phyloP scores from a whole-genome alignment of 2,329 filamentous ascomycete species.

The Aspergillus costaricaensis region DNA sequence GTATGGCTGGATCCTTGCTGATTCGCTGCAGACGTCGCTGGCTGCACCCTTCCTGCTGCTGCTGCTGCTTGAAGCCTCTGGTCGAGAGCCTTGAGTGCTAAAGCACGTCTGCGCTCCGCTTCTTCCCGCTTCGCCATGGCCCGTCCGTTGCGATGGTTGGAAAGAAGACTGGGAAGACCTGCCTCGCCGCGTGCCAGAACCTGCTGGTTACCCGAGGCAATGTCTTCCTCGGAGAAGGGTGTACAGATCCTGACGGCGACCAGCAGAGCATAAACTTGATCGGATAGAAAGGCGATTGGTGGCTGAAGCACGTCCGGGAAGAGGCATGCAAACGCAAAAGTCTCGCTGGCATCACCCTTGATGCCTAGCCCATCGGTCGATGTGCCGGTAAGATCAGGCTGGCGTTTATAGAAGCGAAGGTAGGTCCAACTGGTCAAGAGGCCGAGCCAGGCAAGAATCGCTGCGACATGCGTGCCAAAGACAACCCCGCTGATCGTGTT shows the following conservation, averaged over 20 bases:
- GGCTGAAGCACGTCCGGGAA: conserved; percentile 85
- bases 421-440: conserved; percentile 93
- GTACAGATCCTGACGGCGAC: conserved; percentile 77
- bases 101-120: conserved; percentile 81
- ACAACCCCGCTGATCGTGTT: conserved; percentile 66
- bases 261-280: conserved; percentile 72
- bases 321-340: conserved; percentile 93
- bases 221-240: conserved; percentile 80
- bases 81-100: conserved; percentile 89
- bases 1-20: conserved; percentile 34
- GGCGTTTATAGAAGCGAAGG: conserved; percentile 85
- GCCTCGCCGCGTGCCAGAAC: conserved; percentile 66
- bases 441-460: conserved; percentile 77
- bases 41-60: conserved; percentile 56
- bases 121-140: conserved; percentile 77
- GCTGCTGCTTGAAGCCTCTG: conserved; percentile 87
- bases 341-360: conserved; percentile 91
- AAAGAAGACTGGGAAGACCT: conserved; percentile 62
- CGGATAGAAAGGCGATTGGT: conserved; percentile 70
- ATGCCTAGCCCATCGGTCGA: conserved; percentile 59
- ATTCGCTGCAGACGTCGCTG: conserved; percentile 34
- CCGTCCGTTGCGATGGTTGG: conserved; percentile 47
- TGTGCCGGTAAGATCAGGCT: conserved; percentile 57
- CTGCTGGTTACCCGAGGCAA: conserved; percentile 71
- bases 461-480: conserved; percentile 71